Base-by-base conservation (phyloP, 177 flowering plant genomes). In the Tripterygium wilfordii region DNA sequence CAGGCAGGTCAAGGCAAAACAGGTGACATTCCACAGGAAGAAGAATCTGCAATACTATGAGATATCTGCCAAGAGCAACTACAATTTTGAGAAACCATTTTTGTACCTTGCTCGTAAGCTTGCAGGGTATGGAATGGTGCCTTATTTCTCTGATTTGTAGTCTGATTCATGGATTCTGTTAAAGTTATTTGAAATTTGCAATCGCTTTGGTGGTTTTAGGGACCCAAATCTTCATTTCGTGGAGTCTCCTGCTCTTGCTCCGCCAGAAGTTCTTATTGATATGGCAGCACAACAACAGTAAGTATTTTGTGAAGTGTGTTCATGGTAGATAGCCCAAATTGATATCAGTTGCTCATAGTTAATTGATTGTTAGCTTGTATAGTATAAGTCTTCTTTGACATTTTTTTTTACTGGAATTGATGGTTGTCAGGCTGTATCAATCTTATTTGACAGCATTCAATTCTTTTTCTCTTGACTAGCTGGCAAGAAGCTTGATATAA, bases 31-130 rank as follows among this genome's bases (percentile, higher is more conserved):
- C 33, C 33, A 83, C 68, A 69, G 86, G 68, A 80, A 78, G 73
- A 83, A 83, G 66, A 73, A 76, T 54, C 79, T 82, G 32, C 89
- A 76, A 53, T 78, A 82, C 65, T 78, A 77, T 62, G 89, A 82
- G 59, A 82, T 82, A 22, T 82, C 85, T 56, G 85, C 85, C 0
- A 82, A 82, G 60, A 82, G 87, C 72, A 79, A 79, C 62, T 79
- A 82, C 70, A 82, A 82, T n/a, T 79, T 79, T 40, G 89, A 82
- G 64, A 82, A 79, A 56, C 85, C 85, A 6, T 30, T 30, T 12
- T 12, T 30, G 33, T 30, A 30, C 33, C 33, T 30, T 30, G 33
- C 33, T 30, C 33, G 33, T 12, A 30, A 30, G 33, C 33, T 30
- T 30, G 7, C 12, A 7, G 33, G 33, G 33, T 30, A 30, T 6